Percentiles rank a stretch among this genome's conserved stretches.
Evolutionary conservation across 2,329 filamentous ascomycete species (phyloP).

Genomic region (Xylaria sp.): DNA sequence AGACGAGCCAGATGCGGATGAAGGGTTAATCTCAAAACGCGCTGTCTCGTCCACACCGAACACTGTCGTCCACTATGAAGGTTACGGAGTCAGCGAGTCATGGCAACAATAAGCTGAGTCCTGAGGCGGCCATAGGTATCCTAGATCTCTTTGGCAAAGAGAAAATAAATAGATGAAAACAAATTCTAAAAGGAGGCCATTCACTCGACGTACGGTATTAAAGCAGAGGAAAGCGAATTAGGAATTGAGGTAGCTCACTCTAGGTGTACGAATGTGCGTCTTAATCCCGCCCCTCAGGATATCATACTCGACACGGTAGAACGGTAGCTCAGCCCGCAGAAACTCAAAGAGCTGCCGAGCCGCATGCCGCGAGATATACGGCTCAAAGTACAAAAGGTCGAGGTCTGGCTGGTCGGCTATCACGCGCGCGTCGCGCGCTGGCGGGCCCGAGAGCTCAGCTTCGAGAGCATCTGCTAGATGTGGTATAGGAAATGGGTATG

Average conservation of each 20-base stretch:
- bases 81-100: conserved; percentile 1
- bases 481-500: conserved; percentile 64
- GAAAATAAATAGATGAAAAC: too few relatives aligned
- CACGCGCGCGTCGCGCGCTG: conserved; percentile 62
- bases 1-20: conserved; percentile 42
- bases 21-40: conserved; percentile 56
- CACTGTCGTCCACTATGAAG: conserved; percentile 63
- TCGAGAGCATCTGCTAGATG: conserved; percentile 55
- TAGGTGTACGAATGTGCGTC: conserved; percentile 67
- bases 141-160: too few relatives aligned
- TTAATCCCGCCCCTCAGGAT: conserved; percentile 73
- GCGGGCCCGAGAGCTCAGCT: conserved; percentile 57
- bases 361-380: conserved; percentile 71
- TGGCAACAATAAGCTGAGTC: background rate
- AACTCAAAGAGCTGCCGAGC: conserved; percentile 74
- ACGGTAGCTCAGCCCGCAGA: conserved; percentile 75
- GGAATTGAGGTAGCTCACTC: conserved; percentile 18
- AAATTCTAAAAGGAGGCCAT: background rate
- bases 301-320: conserved; percentile 79
- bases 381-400: conserved; percentile 80
- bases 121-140: too few relatives aligned
- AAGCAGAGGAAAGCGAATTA: background rate
- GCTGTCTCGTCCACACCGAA: conserved; percentile 72
- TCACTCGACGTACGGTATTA: background rate
- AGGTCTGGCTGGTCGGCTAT: conserved; percentile 77